Base-by-base conservation (phyloP, 1,284 basidiomycete species). In the Fomitopsis betulina region DNA sequence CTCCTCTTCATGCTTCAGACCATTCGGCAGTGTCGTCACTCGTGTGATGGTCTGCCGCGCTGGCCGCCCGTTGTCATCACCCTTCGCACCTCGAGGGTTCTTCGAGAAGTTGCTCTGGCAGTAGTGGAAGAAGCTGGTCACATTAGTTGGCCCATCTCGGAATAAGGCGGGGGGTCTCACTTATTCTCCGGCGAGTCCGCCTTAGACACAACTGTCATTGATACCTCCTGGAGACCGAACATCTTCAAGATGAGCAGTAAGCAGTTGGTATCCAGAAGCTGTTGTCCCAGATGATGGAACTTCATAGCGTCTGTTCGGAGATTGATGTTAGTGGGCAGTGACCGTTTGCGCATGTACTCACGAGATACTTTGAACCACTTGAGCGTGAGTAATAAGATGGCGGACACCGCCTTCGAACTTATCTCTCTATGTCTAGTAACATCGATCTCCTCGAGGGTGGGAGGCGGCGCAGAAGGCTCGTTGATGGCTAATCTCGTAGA, bases 281-380 rank as follows among this genome's bases (percentile, higher is more conserved):
- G 83, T 72, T 97, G 96, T 7, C 94, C 94, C 33, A 99, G 81
- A 73, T 98, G 94, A 73, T 99, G 96, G 71, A 98, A 98, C 72
- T 99, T 99, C 90, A 99, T 96, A 33, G 91, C 88, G 75, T 99
- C 94, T 96, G 43, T 39, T 13, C 23, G n/a, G 15, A 3, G 5
- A 17, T 51, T 66, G 23, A 6, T 53, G 60, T 10, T 32, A 42
- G 43, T 59, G 25, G 60, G 54, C 53, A 53, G 6, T 23, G 32
- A 32, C 45, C 53, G 56, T 37, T 43, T 13, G 39, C 55, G 45
- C 45, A 37, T 27, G 49, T 30, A 81, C 90, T 72, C 64, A 96
- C 94, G 95, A 54, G 94, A 97, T 35, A 92, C 92, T 74, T 98
- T 99, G 82, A 98, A 98, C 97, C 97, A 99, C 71, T 98, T 98